Base-by-base conservation (phyloP, 2,329 filamentous ascomycete species). In the Nemania bipapillata region DNA sequence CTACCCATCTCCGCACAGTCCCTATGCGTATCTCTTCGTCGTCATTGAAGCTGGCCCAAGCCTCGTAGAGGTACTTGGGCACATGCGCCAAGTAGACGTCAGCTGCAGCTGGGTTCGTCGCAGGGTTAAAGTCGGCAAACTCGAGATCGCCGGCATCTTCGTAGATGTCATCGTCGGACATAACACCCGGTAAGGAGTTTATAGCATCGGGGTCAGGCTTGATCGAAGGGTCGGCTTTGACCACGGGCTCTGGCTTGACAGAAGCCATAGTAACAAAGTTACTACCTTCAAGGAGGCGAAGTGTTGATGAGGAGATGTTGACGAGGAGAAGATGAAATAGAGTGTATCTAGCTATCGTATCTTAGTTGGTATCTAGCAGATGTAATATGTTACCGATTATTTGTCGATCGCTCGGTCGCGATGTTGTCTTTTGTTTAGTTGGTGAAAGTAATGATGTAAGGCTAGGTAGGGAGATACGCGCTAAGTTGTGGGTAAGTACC, bases 11-110 rank as follows among this genome's bases (percentile, higher is more conserved):
- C 63, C 87, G 84, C 76, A 97, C 84, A 32, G 89, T 95, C 52
- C 93, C 93, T 71, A 97, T 88, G 78, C 91, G 87, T 71, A 97
- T 91, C 81, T 94, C 91, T 65, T 91, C 90, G 73, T 96, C 91
- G 70, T 95, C 92, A 74, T 92, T 90, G 15, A 96, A 81, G 73
- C 90, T 86, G 66, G 84, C 81, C 92, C 94, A 96, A 52, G 90
- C 87, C 73, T 95, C 88, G 89, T 93, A 96, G 65, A 97, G 85
- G 77, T 92, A 91, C 71, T 89, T 89, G 22, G 94, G 93, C 50
- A 97, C 85, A 72, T 92, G 91, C 60, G 92, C 90, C 57, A 97
- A 85, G 83, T 93, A 96, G 62, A 87, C 81, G 47, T 80, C 83
- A 70, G 82, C 83, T 57, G 81, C 80, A 4, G 78, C 76, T 63